Base-by-base conservation (phyloP, 2,329 filamentous ascomycete species). In the Ceratocystis cacaofunesta region DNA sequence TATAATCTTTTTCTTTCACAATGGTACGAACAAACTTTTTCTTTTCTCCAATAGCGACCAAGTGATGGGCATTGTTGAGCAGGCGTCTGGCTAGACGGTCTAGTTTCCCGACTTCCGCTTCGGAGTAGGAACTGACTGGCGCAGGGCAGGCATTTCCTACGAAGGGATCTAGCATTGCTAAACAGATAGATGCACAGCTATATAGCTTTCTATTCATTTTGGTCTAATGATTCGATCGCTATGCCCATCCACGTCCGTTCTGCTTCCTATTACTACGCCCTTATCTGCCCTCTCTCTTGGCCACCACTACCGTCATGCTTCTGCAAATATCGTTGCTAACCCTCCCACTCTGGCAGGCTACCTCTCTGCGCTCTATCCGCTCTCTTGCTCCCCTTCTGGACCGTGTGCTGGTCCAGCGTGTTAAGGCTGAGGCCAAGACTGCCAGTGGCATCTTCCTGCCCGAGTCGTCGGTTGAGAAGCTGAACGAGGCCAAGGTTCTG, bases 401-500 rank as follows among this genome's bases (percentile, higher is more conserved):
- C 85, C 92, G 94, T 73, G 91, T 99, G 72, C 88, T 99, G 70
- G 90, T 99, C 71, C 94, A 99, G 86, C 90, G 94, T 78, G 80
- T 96, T 80, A 97, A 97, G 82, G 89, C 92, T 73, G 92, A 97
- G 80, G 78, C 91, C 75, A 96, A 96, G 84, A 99, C 94, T 62
- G 91, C 94, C 72, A 87, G 87, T 74, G 94, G 94, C 73, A 96
- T 99, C 83, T 96, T 95, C 83, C 89, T 99, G 70, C 94, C 94
- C 71, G 94, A 99, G 82, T 92, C 87, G 69, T 89, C 88, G 73
- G 90, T 97, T 75, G 96, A 99, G 85, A 94, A 99, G 78, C 85
- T 97, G 75, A 97, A 96, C 79, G 92, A 97, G 82, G 94, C 90
- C 73, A 92, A 90, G 79, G 94, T 99, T 65, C 81, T 99, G 68